phyloP scores from a whole-genome alignment of 306 rosid species.

The Citrullus colocynthis region DNA sequence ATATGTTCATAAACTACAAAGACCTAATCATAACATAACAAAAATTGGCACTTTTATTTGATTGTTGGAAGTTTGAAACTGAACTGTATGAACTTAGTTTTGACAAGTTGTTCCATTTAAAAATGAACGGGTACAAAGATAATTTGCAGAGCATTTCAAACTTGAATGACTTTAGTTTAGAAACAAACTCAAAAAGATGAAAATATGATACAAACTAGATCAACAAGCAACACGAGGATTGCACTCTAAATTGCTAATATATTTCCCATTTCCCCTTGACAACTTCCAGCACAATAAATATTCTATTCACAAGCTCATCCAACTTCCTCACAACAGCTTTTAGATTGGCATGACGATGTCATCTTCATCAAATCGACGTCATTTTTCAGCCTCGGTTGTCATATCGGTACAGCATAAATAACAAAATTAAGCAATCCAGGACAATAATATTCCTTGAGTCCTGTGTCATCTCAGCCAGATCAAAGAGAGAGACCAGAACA shows the following conservation, averaged over 20 bases:
- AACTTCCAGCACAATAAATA: neutral
- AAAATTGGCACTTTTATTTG: too few species aligned
- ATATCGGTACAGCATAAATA: neutral
- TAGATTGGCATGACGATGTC: neutral
- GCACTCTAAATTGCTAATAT: neutral
- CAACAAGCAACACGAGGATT: neutral
- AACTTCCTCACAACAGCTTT: neutral
- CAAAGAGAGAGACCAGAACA: neutral
- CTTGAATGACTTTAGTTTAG: neutral
- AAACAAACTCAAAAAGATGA: neutral
- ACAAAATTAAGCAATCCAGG: neutral
- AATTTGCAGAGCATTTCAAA: neutral
- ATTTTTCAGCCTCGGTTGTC: neutral
- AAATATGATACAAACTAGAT: neutral
- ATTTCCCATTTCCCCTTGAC: neutral
- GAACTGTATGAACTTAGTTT: neutral
- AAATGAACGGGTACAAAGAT: neutral
- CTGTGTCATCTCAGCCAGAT: neutral
- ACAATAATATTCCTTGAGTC: neutral
- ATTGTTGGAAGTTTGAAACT: too few species aligned
- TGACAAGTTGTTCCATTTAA: neutral
- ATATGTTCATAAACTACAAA: too few species aligned
- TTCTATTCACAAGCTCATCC: slow-evolving; percentile 1
- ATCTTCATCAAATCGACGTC: neutral
- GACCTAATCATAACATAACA: too few species aligned